Base-by-base conservation (phyloP, 768 basidiomycete genomes). In the Tricholoma matsutake region DNA sequence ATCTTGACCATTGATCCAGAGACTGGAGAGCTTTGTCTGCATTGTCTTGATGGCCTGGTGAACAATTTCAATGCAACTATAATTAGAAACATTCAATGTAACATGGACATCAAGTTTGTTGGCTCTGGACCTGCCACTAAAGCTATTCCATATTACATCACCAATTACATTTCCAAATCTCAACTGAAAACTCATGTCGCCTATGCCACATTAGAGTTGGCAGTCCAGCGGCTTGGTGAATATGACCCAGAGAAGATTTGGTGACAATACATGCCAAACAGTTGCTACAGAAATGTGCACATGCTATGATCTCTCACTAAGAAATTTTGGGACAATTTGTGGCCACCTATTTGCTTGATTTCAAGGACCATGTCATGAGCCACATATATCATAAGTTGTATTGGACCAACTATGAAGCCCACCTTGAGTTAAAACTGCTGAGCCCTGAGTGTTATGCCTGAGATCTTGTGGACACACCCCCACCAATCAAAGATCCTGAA, bases 21-120 rank as follows among this genome's bases (percentile, higher is more conserved):
- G 1, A 72, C 73, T 25, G 77, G 75, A 1, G 71, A 74, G 25
- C 18, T 81, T 0, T 54, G 11, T 7, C 54, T 80, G 0, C 64
- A 70, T 0, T 71, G 72, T 45, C 45, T 79, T 0, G 72, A 83
- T 68, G 75, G 78, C 0, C 18, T 77, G 51, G 76, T 82, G 0
- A 82, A 81, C 49, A 75, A 79, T 56, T 82, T 77, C 59, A 81
- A 81, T 65, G 56, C 51, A 0, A 76, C 73, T 0, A 79, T 82
- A 0, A 8, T 81, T 1, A 34, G 69, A n/a, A 64, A 67, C 0
- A 59, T 81, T 0, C 59, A 73, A 0, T 77, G 77, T 49, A 83
- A 83, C 56, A 80, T 79, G 75, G 81, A 83, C 56, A 77, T 83
- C 1, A 79, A 81, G 58, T 79, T 74, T 51, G 73, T 83, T 14